Percentiles rank a stretch among this genome's conserved stretches.
Conservation (phyloP, 139 green algal species). For the Picochlorum sp. region DNA sequence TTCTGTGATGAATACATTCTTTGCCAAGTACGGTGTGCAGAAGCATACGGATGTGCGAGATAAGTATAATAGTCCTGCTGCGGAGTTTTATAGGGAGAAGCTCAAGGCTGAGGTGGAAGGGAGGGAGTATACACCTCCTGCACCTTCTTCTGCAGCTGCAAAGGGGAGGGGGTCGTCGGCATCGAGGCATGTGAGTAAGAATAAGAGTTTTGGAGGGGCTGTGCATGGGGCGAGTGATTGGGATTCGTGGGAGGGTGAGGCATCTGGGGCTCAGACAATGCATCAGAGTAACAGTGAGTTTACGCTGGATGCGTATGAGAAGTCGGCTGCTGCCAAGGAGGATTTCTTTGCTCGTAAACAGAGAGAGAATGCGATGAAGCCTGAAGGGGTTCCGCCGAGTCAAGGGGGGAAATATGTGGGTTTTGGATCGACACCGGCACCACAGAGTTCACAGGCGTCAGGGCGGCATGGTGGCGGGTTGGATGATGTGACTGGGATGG, state of each 20-base stretch:
- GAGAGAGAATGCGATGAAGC: constrained; percentile 72
- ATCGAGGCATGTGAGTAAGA: not conserved
- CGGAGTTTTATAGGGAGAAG: constrained; percentile 78
- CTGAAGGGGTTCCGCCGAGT: constrained; percentile 74
- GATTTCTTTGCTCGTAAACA: constrained; percentile 80
- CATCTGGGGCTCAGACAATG: not conserved
- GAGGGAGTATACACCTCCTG: constrained; percentile 57
- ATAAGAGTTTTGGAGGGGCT: constrained; percentile 4
- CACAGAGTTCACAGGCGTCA: not conserved
- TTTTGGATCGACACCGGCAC: constrained; percentile 72
- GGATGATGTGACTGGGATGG: constrained; percentile 28
- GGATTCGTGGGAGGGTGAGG: constrained; percentile 60
- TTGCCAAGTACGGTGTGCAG: constrained; percentile 82
- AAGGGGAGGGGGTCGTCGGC: constrained; percentile 9
- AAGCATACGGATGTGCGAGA: constrained; percentile 81
- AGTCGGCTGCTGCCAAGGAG: constrained; percentile 76
- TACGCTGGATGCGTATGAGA: constrained; percentile 52
- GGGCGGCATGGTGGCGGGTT: constrained; percentile 1
- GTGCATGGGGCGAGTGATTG: constrained; percentile 29
- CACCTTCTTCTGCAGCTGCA: constrained; percentile 13
- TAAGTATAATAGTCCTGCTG: constrained; percentile 86
- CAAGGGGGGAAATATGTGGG: constrained; percentile 97
- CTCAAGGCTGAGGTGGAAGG: constrained; percentile 75
- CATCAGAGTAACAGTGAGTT: constrained; percentile 44
- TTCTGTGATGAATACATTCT: constrained; percentile 74